Base-by-base conservation (phyloP, 2,329 filamentous ascomycete genomes). In the Fusarium sp. region DNA sequence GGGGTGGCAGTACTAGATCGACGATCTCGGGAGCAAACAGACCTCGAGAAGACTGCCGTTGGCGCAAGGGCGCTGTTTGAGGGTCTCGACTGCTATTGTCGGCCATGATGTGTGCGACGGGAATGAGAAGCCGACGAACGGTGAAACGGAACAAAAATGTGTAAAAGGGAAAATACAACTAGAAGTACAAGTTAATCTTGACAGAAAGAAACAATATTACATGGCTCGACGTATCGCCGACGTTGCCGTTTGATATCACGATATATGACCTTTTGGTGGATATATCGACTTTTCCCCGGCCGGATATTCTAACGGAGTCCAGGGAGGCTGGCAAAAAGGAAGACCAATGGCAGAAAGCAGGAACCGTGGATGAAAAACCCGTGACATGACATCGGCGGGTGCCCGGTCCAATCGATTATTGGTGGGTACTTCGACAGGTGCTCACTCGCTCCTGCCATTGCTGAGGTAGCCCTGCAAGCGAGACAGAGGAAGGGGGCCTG, bases 1-100 rank as follows among this genome's bases (percentile, higher is more conserved):
- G 78, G 24, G 90, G 87, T 22, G 87, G 86, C 10, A 81, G 78
- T 20, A 90, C 73, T 10, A 89, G 81, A 2, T 86, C 84, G 8
- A 82, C 72, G 8, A 88, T 69, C 59, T 85, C 84, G 6, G 84
- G 83, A 16, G 87, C 82, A 24, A 87, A 75, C 11, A 86, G 61
- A 6, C 83, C 83, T 40, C 81, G 75, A 38, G 71, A 77, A 16
- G 75, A 77, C 53, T 77, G 78, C n/a, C 67, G 76, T 58, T 70
- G 77, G 55, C 66, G 76, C 17, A 74, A 51, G 33, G 70, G 64
- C 38, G 55, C 70, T 46, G 77, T 66, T 51, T 71, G 76, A 60
- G 76, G 58, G 24, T 69, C 69, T 49, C 46, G 73, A 8, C 67
- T 67, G 70, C 42, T 66, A 36, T 71, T 63, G 16, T 75, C 66